Evolutionary conservation across 1,284 basidiomycete genomes (phyloP).

Genomic region (Athelia psychrophila): DNA sequence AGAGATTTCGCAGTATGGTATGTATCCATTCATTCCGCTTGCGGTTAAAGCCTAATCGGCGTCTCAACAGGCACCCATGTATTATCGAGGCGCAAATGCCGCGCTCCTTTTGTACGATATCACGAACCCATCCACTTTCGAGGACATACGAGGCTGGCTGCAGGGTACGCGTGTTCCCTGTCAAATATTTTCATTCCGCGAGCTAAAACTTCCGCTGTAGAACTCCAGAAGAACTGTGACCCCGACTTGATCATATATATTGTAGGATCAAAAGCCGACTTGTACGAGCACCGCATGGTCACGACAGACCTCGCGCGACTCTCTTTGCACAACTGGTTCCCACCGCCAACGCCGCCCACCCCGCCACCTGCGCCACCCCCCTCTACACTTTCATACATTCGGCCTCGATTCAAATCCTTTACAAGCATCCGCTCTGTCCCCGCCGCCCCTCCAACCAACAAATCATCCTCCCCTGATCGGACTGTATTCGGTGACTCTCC

Average conservation of each 20-base stretch:
- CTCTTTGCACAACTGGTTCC: slow-evolving; percentile 82
- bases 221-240: slow-evolving; percentile 85
- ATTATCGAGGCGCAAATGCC: slow-evolving; percentile 97
- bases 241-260: slow-evolving; percentile 88
- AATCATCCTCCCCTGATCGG: slow-evolving; percentile 37
- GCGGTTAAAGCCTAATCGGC: slow-evolving; percentile 7
- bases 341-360: slow-evolving; percentile 65
- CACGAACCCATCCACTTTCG: slow-evolving; percentile 86
- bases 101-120: slow-evolving; percentile 98
- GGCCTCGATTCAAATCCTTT: slow-evolving; percentile 82
- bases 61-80: slow-evolving; percentile 86
- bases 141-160: slow-evolving; percentile 92
- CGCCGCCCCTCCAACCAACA: slow-evolving; percentile 29
- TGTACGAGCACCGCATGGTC: slow-evolving; percentile 67
- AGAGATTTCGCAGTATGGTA: slow-evolving; percentile 93
- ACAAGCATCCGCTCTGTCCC: slow-evolving; percentile 67
- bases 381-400: slow-evolving; percentile 78
- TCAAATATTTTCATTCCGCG: background rate
- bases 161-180: slow-evolving; percentile 53
- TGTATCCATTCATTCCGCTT: slow-evolving; percentile 24
- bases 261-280: slow-evolving; percentile 87
- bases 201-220: slow-evolving; percentile 32
- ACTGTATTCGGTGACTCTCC: slow-evolving; percentile 54
- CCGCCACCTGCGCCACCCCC: slow-evolving; percentile 57
- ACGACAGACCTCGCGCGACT: slow-evolving; percentile 78